Conservation (phyloP, 2,329 filamentous ascomycete genomes). For the Colletotrichum sp. region DNA sequence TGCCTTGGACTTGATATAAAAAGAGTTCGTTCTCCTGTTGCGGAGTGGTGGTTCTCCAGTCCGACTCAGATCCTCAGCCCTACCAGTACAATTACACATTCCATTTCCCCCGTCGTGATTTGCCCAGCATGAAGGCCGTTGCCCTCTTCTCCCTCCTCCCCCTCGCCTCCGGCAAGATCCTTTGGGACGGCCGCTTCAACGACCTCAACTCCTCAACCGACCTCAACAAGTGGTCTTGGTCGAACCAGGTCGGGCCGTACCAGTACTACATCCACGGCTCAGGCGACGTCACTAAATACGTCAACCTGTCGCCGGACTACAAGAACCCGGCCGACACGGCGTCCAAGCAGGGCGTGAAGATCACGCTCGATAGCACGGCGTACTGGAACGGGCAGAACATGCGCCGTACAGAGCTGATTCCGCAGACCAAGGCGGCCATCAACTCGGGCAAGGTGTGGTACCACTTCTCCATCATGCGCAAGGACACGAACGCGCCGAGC, state of each 20-base stretch:
- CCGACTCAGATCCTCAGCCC: neutral
- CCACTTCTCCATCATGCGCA: conserved; percentile 72
- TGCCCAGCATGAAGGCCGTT: conserved; percentile 2
- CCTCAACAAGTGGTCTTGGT: conserved; percentile 68
- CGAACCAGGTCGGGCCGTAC: conserved; percentile 71
- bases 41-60: neutral
- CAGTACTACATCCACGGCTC: conserved; percentile 80
- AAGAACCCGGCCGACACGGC: conserved; percentile 70
- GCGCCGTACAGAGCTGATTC: conserved; percentile 77
- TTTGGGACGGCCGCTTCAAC: conserved; percentile 73
- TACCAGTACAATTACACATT: neutral
- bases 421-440: conserved; percentile 70
- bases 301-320: conserved; percentile 63
- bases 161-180: conserved; percentile 31
- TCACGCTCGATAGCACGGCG: conserved; percentile 67
- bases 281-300: conserved; percentile 60
- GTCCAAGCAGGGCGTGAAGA: conserved; percentile 69
- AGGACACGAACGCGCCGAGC: conserved; percentile 63
- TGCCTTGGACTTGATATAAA: neutral
- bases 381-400: conserved; percentile 77
- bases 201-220: conserved; percentile 59
- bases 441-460: conserved; percentile 72
- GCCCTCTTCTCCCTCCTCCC: neutral
- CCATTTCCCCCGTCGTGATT: neutral
- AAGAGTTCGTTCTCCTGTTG: neutral